Base-by-base conservation (phyloP, 441 rosid genomes). In the Isatis lusitanica region DNA sequence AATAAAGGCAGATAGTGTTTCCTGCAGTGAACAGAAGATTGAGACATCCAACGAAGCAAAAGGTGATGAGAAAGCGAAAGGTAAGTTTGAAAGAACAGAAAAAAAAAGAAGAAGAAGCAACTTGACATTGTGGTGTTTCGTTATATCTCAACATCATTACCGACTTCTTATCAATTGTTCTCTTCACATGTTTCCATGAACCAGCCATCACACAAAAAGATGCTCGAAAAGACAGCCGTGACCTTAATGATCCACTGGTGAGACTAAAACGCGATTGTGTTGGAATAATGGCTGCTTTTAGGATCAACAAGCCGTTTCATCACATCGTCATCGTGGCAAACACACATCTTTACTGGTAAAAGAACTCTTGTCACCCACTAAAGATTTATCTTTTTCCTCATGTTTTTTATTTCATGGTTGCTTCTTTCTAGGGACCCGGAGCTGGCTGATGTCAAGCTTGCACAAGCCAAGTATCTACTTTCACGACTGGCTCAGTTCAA, bases 361-460 rank as follows among this genome's bases (percentile, higher is more conserved):
- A 13, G 58, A 10, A 33, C 11, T 44, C 38, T 51, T 63, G 75
- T 47, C 53, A 5, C 46, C 62, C 57, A 56, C 48, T 70, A 39
- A 47, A 76, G 75, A 56, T 56, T 16, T 33, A 10, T 15, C 5
- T 9, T 26, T 67, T 71, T 11, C 33, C 59, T 18, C 69, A 3
- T 18, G 47, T 46, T 17, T 56, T 13, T 56, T 47, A 59, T 68
- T 61, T 26, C 56, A 46, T 52, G 38, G 47, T 50, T 60, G 33
- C 63, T 62, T 43, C 57, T 44, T 44, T 68, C 53, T 84, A 94
- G 98, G 98, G 98, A 95, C 81, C 99, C 97, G 42, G 85, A 84
- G 74, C 84, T 86, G 86, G 92, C 90, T 56, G 98, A 94, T 79
- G 97, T 92, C 46, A 92, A 95, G 90, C 97, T 92, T 67, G 95